Evolutionary conservation across 179 eudicot species (phyloP).

Genomic region (Nepenthes alata): DNA sequence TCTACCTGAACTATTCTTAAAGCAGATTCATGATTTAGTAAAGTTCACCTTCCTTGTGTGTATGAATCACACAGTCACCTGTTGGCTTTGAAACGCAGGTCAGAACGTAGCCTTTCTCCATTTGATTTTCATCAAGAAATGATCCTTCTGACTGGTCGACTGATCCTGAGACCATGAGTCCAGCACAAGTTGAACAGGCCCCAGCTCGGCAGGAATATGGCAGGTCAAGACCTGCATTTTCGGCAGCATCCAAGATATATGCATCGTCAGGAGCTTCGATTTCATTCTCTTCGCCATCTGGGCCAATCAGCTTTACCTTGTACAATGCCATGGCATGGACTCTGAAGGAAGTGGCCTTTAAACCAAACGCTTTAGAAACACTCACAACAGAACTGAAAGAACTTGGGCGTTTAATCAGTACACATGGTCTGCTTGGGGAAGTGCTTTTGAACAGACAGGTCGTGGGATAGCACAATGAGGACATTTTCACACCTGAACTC

Average conservation of each 20-base stretch:
- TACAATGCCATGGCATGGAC: conserved; percentile 18
- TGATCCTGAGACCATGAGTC: conserved; percentile 10
- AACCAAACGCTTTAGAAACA: conserved; percentile 18
- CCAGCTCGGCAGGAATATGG: conserved; percentile 35
- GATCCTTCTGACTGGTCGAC: conserved; percentile 28
- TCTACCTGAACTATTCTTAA: neutral
- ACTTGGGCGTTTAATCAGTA: conserved; percentile 3
- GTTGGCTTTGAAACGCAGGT: conserved; percentile 17
- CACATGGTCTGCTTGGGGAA: conserved; percentile 1
- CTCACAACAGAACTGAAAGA: conserved; percentile 16
- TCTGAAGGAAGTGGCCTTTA: conserved; percentile 15
- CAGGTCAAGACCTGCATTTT: conserved; percentile 21
- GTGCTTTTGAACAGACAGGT: neutral
- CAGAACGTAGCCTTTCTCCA: conserved; percentile 14
- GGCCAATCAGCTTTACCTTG: conserved; percentile 27
- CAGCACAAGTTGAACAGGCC: conserved; percentile 27
- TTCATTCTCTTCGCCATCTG: conserved; percentile 24
- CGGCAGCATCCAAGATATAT: conserved; percentile 24
- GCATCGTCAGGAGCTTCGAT: conserved; percentile 24
- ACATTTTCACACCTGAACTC: conserved; percentile 8
- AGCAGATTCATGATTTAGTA: conserved; percentile 1
- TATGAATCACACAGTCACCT: conserved; percentile 20
- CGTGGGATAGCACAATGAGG: conserved; percentile 8
- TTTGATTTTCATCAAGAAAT: conserved; percentile 17
- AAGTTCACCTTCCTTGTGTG: conserved; percentile 18